Conservation (phyloP, 1,284 basidiomycete species). For the Ceratobasidium sp. region DNA sequence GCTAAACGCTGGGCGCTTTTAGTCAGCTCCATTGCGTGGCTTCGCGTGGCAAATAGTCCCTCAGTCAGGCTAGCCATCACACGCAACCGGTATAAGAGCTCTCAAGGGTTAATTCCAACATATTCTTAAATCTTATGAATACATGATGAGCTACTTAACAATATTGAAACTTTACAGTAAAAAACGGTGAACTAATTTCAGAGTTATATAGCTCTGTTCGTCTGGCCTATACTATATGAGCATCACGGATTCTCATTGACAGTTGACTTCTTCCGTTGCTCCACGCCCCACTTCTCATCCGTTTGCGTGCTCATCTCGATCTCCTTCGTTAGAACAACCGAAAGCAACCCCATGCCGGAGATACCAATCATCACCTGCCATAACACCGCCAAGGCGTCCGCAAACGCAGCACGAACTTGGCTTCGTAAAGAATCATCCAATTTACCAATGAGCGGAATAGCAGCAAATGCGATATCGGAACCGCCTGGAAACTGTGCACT, state of each 20-base stretch:
- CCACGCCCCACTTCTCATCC: slow-evolving; percentile 50
- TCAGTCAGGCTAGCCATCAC: too few species aligned
- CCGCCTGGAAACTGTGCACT: slow-evolving; percentile 48
- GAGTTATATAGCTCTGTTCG: too few species aligned
- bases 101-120: too few species aligned
- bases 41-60: too few species aligned
- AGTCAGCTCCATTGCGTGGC: background rate
- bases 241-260: too few species aligned
- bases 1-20: background rate
- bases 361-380: slow-evolving; percentile 48
- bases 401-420: slow-evolving; percentile 48
- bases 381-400: slow-evolving; percentile 47
- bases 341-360: slow-evolving; percentile 47
- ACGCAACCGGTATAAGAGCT: too few species aligned
- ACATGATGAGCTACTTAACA: too few species aligned
- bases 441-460: slow-evolving; percentile 50
- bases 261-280: too few species aligned
- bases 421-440: slow-evolving; percentile 49
- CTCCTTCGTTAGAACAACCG: slow-evolving; percentile 49
- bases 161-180: too few species aligned
- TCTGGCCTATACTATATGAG: too few species aligned
- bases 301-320: slow-evolving; percentile 49
- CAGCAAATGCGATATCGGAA: slow-evolving; percentile 51
- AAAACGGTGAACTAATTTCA: too few species aligned
- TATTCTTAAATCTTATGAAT: too few species aligned